These are phyloP conservation scores for Kodamaea leandrae DNA, from an alignment of 805 yeast species.

Conservation along the genomic window DNA sequence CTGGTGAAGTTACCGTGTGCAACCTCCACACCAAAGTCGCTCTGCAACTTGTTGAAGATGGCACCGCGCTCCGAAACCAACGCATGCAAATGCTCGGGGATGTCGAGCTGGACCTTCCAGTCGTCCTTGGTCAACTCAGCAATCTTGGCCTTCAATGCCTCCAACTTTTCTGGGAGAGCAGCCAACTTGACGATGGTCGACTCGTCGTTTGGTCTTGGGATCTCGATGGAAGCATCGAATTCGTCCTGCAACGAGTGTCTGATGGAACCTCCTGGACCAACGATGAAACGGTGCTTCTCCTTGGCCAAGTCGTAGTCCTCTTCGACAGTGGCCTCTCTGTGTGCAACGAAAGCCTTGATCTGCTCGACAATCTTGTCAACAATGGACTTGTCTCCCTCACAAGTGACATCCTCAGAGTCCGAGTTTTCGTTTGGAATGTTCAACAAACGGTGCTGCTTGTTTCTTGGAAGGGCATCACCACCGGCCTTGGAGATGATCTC, in stretches of 20 bases:
- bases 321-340: conserved; percentile 56
- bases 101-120: conserved; percentile 50
- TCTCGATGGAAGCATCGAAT: conserved; percentile 56
- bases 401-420: conserved; percentile 55
- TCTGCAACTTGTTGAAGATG: conserved; percentile 51
- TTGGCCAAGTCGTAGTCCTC: conserved; percentile 60
- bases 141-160: conserved; percentile 60
- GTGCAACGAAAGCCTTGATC: conserved; percentile 60
- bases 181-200: conserved; percentile 52
- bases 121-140: conserved; percentile 59
- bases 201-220: conserved; percentile 60
- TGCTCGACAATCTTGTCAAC: conserved; percentile 66
- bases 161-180: conserved; percentile 69
- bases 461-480: conserved; percentile 44
- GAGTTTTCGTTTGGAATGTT: conserved; percentile 68
- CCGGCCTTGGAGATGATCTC: conserved; percentile 80
- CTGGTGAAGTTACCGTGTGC: conserved; percentile 52
- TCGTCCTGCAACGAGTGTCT: conserved; percentile 73
- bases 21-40: conserved; percentile 54
- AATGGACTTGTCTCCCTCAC: conserved; percentile 71
- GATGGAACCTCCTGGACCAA: conserved; percentile 78
- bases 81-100: conserved; percentile 58
- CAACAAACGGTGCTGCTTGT: conserved; percentile 53
- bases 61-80: conserved; percentile 68
- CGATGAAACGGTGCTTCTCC: conserved; percentile 68